A percentile compares a stretch with the other conserved stretches of the same genome.
Evolutionary conservation across 495 filamentous ascomycete genomes (phyloP).

Genomic region (Neurospora terricola): DNA sequence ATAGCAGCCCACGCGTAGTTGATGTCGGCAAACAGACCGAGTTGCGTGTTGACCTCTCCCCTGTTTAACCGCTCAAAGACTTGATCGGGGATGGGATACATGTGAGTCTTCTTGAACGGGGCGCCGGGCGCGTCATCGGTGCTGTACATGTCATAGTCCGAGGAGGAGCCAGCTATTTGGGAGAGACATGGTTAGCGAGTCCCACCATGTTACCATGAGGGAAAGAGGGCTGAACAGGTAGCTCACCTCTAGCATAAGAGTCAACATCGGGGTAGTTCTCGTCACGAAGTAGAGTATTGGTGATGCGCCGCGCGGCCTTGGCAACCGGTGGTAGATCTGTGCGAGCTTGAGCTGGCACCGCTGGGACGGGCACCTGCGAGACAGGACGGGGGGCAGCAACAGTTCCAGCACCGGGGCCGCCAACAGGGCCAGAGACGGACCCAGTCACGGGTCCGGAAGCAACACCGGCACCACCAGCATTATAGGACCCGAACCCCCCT

Average conservation of each 20-base stretch:
- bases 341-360: constrained; percentile 2
- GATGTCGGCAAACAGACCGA: constrained; percentile 88
- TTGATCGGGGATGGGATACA: constrained; percentile 76
- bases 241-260: constrained; percentile 75
- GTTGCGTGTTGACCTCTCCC: constrained; percentile 70
- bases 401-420: not conserved
- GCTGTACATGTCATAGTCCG: constrained; percentile 72
- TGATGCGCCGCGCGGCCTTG: constrained; percentile 76
- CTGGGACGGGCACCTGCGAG: not conserved
- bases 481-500: not conserved
- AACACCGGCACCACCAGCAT: not conserved
- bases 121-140: constrained; percentile 57
- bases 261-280: constrained; percentile 82
- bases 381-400: not conserved
- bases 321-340: constrained; percentile 48
- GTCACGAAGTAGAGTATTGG: constrained; percentile 63
- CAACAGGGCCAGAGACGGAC: not conserved
- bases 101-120: constrained; percentile 74
- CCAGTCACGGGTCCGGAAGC: not conserved
- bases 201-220: not conserved
- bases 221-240: not conserved
- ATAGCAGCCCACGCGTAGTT: constrained; percentile 94
- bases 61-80: constrained; percentile 85
- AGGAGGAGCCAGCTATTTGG: constrained; percentile 59
- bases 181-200: constrained; percentile 4